Evolutionary conservation across 2,329 filamentous ascomycete genomes (phyloP), one percentile per base, ranked within the genome.

Genomic region (Cadophora sp.): DNA sequence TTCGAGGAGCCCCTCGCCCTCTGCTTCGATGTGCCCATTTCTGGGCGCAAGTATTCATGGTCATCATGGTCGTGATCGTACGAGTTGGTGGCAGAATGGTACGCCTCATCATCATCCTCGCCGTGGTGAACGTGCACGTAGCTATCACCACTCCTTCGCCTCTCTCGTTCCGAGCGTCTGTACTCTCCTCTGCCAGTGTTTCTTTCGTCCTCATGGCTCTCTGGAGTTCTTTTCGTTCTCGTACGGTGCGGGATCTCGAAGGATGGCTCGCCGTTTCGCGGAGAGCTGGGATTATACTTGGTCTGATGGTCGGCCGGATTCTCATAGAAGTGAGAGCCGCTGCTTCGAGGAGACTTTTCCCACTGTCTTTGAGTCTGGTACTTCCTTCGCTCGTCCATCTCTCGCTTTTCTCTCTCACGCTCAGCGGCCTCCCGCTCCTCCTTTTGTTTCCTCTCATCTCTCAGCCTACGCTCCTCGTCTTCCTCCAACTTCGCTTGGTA

Each of bases 11-110:
- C 31, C 8, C 55, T 34, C 22, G 9, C n/a, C n/a, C 55, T 40
- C 9, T 24, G 9, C 1, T 59, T 40, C 8, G 27, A 34, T 34
- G 31, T 6, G 11, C 12, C 34, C 31, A n/a, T 4, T 26, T 2
- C 9, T 3, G 31, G 31, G n/a, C 9, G 34, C 19, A 37, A 26
- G 31, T 26, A 24, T 4, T 1, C 9, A 11, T 22, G 4, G 1
- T 59, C 55, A 8, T 55, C 51, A 31, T 8, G 51, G n/a, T 59
- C 55, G 31, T 22, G 51, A 55, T 59, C 55, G 31, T 22, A 24
- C 2, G 19, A 34, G 8, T 37, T 22, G n/a, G 31, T 26, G 8
- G 31, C 29, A 12, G 29, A 40, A 16, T 59, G 9, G 3, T 24
- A 22, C 1, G n/a, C 31, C 29, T 34, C n/a, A 11, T 59, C 55